A percentile compares a stretch with the other conserved stretches of the same genome.
These are phyloP conservation scores for Tinospora cordifolia DNA, from an alignment of 164 flowering plant species.

Conservation along the genomic window DNA sequence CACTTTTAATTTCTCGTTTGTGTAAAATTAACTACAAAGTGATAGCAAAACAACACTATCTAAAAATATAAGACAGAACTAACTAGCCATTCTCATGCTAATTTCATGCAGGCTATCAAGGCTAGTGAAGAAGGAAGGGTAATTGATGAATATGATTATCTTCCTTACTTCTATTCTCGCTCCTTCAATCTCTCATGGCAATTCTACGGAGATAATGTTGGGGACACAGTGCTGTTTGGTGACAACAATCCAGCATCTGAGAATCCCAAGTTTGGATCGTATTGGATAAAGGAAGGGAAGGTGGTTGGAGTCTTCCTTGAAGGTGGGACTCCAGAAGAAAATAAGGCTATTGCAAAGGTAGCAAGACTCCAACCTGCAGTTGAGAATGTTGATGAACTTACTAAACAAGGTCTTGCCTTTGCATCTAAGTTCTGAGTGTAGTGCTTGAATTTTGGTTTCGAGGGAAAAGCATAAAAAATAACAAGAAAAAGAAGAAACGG, in stretches of 20 bases:
- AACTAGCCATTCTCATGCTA: too few species aligned
- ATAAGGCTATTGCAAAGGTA: too few species aligned
- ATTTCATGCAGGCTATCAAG: conserved; percentile 80
- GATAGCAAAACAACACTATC: too few species aligned
- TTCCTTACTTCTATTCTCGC: conserved; percentile 93
- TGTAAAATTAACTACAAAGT: too few species aligned
- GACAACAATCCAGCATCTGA: conserved; percentile 55
- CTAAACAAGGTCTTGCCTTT: too few species aligned
- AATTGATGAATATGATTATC: conserved; percentile 79
- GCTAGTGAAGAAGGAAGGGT: conserved; percentile 74
- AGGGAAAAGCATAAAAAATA: too few species aligned
- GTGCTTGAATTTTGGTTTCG: too few species aligned
- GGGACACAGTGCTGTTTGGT: conserved; percentile 80
- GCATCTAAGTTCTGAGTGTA: too few species aligned
- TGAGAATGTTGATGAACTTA: too few species aligned
- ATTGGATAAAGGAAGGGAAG: conserved; percentile 92
- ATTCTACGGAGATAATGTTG: conserved; percentile 96
- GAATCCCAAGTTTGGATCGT: conserved; percentile 74
- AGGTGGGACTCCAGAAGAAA: conserved; percentile 82
- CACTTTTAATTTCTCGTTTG: neutral
- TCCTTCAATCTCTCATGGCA: conserved; percentile 92
- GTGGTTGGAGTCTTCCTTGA: conserved; percentile 83
- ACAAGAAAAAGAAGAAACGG: too few species aligned
- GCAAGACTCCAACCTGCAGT: too few species aligned
- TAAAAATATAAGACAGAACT: too few species aligned